Conservation (phyloP, 2,329 filamentous ascomycete genomes). For the Chaetomiaceae sp. region DNA sequence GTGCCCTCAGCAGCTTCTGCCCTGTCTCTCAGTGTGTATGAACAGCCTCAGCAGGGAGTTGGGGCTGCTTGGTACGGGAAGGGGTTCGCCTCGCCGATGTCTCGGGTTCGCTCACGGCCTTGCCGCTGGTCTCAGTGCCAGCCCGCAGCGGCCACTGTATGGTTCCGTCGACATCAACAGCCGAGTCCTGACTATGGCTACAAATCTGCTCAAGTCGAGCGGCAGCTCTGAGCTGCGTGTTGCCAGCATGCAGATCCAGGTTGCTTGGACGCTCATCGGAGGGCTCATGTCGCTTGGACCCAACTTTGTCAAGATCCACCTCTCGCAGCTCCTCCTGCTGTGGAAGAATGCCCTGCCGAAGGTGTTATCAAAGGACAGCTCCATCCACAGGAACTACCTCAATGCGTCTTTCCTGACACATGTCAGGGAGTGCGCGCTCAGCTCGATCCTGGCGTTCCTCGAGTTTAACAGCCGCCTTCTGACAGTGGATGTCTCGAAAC, state of each 20-base stretch:
- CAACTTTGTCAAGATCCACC: slow-evolving; percentile 97
- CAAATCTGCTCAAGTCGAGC: slow-evolving; percentile 85
- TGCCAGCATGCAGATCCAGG: slow-evolving; percentile 92
- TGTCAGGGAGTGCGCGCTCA: slow-evolving; percentile 88
- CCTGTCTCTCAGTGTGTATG: slow-evolving; percentile 92
- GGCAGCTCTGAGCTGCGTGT: slow-evolving; percentile 85
- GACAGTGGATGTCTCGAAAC: slow-evolving; percentile 89
- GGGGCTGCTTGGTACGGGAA: slow-evolving; percentile 66
- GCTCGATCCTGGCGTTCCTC: slow-evolving; percentile 86
- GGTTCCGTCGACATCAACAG: slow-evolving; percentile 96
- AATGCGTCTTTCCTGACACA: slow-evolving; percentile 93
- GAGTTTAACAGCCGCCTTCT: slow-evolving; percentile 89
- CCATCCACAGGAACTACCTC: slow-evolving; percentile 73
- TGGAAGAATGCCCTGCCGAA: slow-evolving; percentile 98
- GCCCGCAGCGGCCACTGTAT: slow-evolving; percentile 81
- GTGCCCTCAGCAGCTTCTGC: slow-evolving; percentile 86
- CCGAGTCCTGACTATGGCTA: slow-evolving; percentile 84
- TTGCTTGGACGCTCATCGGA: slow-evolving; percentile 95
- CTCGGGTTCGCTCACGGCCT: slow-evolving; percentile 89
- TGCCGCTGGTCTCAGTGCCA: slow-evolving; percentile 85
- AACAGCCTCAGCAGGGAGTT: slow-evolving; percentile 89
- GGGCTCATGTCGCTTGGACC: slow-evolving; percentile 94
- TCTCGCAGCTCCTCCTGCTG: slow-evolving; percentile 85
- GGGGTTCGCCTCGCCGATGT: slow-evolving; percentile 77
- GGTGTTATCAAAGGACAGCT: slow-evolving; percentile 88